Base-by-base conservation (phyloP, 768 basidiomycete species). In the Nevesoporus exiguus region DNA sequence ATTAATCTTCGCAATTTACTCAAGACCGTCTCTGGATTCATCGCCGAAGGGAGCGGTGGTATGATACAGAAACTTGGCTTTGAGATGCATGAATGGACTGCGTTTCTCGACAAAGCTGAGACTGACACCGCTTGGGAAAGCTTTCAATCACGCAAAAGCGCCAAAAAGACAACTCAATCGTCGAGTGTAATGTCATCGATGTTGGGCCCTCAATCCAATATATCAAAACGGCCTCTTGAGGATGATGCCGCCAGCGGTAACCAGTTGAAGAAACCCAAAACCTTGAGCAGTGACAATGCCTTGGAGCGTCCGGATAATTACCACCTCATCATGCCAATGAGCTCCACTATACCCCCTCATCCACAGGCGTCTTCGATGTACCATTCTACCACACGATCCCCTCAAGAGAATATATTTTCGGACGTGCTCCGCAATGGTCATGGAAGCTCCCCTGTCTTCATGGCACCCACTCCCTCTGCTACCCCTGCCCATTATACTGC, bases 61-160 rank as follows among this genome's bases (percentile, higher is more conserved):
- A 70, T 89, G 46, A 70, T 93, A 36, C 81, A 84, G 22, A 88
- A 88, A 65, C 78, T 93, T 11, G 91, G 91, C 22, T 93, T 89
- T 82, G 80, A 86, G 29, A 64, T 81, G 64, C 75, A 80, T 42
- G 88, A 90, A 64, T 93, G 95, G 67, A 85, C 88, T 58, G 83
- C 80, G 46, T 90, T 86, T 59, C 75, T 96, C 58, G 92, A 89
- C 71, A 85, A 84, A 62, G 82, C 88, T 0, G 94, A 97, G 73
- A 94, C 93, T 0, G 94, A 96, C 65, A 93, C 92, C 2, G 93
- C 93, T 33, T 93, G 88, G 79, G 93, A 96, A 66, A 86, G 91
- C 48, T 94, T 87, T 63, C 86, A 91, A 57, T 61, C 78, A 5
- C 83, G 92, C 60, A 94, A 86, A 69, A 61, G 61, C 3, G 37